Base-by-base conservation (phyloP, 768 basidiomycete species). In the Hericium coralloides region DNA sequence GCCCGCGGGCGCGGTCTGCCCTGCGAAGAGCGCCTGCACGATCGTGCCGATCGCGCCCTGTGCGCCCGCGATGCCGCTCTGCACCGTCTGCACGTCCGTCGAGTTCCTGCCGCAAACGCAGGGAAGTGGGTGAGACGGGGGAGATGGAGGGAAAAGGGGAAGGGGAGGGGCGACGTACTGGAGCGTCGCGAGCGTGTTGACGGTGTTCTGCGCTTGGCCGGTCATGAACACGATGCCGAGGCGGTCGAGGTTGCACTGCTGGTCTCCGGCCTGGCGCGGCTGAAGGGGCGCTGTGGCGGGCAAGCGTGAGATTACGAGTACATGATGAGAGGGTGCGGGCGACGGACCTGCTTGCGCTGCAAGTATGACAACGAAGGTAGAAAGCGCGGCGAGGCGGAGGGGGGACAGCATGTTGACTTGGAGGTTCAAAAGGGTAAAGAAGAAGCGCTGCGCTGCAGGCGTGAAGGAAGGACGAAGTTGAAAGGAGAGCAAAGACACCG, bases 191-290 rank as follows among this genome's bases (percentile, higher is more conserved):
- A 52, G 23, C 15, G 36, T 23, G 52, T 36, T 17, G 25, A 38
- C 52, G 20, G 52, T 52, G 52, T 37, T 38, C 52, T 52, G 36
- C 12, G 52, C 52, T 23, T 43, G 26, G 8, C 65, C 56, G 31
- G 70, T 61, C 10, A 55, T 62, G 9, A 64, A 53, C 23, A 71
- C 69, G 57, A 67, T 71, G 58, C 64, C 59, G 39, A 69, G 52
- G 53, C 71, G 68, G 53, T 66, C 67, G 51, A 69, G 31, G 63
- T 72, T 72, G 65, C 71, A 72, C 41, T 64, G 55, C 12, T 71
- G 49, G 62, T 67, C 59, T 23, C 71, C 71, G 23, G 69, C 50
- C 58, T 69, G 68, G 47, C 71, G 71, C 2, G 23, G 3, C 38
- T n/a, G 52, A 1, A 52, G 38, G 1, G 52, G 52, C n/a, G 23